Conservation (phyloP, 768 basidiomycete species). For the Pleurotus cornucopiae region DNA sequence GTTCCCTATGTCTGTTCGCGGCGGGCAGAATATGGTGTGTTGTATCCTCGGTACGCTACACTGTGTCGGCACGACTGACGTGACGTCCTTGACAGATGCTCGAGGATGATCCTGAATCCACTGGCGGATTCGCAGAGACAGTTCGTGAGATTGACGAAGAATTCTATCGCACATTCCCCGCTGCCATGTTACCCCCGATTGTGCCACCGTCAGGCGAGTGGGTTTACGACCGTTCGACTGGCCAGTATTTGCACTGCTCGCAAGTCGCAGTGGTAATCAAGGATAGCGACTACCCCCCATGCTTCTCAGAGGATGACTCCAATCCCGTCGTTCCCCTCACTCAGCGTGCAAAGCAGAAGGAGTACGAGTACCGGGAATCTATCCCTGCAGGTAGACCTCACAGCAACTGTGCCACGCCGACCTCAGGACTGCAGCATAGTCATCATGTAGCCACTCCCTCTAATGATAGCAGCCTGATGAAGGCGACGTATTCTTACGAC, state of each 20-base stretch:
- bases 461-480: not conserved
- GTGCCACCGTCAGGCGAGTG: not conserved
- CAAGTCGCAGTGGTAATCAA: not conserved
- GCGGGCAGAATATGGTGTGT: not conserved
- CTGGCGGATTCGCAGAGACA: conserved; percentile 3
- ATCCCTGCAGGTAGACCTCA: too few relatives aligned
- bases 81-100: not conserved
- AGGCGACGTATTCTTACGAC: not conserved
- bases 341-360: too few relatives aligned
- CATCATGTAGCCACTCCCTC: not conserved
- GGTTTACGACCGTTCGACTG: not conserved
- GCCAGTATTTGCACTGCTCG: not conserved
- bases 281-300: not conserved
- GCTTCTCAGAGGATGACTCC: not conserved
- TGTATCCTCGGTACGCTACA: not conserved
- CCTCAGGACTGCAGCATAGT: not conserved
- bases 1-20: not conserved
- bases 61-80: not conserved
- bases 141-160: conserved; percentile 1
- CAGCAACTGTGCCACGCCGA: not conserved
- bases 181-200: not conserved
- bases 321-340: too few relatives aligned
- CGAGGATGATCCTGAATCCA: not conserved
- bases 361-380: too few relatives aligned
- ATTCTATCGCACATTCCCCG: conserved; percentile 3